Percentiles rank a stretch among this genome's conserved stretches.
Conservation (phyloP, 2,329 filamentous ascomycete genomes). For the Aspergillus unguis region DNA sequence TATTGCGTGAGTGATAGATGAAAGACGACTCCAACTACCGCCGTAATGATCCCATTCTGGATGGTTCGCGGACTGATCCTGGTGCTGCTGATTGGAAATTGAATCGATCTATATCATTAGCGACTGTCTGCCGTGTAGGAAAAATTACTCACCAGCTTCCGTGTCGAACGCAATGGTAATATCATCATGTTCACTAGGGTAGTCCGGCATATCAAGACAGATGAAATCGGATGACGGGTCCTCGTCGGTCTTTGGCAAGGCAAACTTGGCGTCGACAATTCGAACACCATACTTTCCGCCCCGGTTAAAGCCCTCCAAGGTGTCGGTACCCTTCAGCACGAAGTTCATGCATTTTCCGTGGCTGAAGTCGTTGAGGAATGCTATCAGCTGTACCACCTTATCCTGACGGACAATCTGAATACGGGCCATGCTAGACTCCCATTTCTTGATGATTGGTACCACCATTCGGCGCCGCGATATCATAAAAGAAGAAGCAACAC, state of each 20-base stretch:
- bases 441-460: slow-evolving; percentile 90
- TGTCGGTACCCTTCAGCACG: slow-evolving; percentile 76
- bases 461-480: slow-evolving; percentile 85
- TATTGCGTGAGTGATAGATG: neutral
- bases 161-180: slow-evolving; percentile 81
- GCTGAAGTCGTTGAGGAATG: slow-evolving; percentile 83
- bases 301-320: slow-evolving; percentile 67
- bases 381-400: slow-evolving; percentile 71
- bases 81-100: slow-evolving; percentile 39
- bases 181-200: slow-evolving; percentile 90
- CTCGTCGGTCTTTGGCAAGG: slow-evolving; percentile 61
- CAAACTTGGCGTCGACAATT: slow-evolving; percentile 87
- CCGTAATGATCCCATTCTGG: slow-evolving; percentile 41
- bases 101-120: slow-evolving; percentile 31
- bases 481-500: slow-evolving; percentile 68
- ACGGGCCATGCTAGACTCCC: slow-evolving; percentile 77
- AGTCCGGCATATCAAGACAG: slow-evolving; percentile 81
- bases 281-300: slow-evolving; percentile 68
- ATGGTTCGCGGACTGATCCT: slow-evolving; percentile 37
- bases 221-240: slow-evolving; percentile 66
- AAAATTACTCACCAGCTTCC: slow-evolving; percentile 61
- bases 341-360: slow-evolving; percentile 90
- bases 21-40: slow-evolving; percentile 21
- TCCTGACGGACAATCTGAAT: slow-evolving; percentile 77
- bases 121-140: neutral